Percentiles rank a stretch among this genome's conserved stretches.
Conservation (phyloP, 768 basidiomycete species). For the Termitomyces titanicus region DNA sequence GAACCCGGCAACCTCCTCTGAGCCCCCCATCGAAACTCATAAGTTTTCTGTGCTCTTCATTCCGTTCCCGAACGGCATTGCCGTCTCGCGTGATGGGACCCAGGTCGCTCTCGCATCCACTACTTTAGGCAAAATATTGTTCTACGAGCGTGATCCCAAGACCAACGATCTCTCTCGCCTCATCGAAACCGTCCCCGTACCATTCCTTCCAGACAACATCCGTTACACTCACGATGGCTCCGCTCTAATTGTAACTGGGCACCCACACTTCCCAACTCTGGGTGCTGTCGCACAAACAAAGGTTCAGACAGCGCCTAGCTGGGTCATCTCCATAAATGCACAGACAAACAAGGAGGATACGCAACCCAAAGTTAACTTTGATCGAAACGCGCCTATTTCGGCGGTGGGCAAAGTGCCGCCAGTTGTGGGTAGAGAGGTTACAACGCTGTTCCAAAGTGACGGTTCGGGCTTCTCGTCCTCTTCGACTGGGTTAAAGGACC, state of each 20-base stretch:
- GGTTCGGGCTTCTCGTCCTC: conserved; percentile 58
- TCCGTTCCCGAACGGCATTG: conserved; percentile 68
- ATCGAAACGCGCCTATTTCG: conserved; percentile 45
- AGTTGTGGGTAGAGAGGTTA: conserved; percentile 36
- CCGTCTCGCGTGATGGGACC: conserved; percentile 46
- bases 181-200: conserved; percentile 39
- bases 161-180: conserved; percentile 40
- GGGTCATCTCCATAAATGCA: conserved; percentile 48
- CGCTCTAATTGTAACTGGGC: conserved; percentile 57
- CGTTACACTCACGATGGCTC: conserved; percentile 42
- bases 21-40: conserved; percentile 29
- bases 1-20: conserved; percentile 20
- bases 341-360: conserved; percentile 6
- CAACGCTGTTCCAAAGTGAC: conserved; percentile 72
- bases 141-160: conserved; percentile 47
- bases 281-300: conserved; percentile 40
- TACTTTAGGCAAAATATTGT: conserved; percentile 38
- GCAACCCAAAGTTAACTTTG: conserved; percentile 25
- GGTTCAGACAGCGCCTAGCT: conserved; percentile 47
- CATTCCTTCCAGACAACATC: conserved; percentile 64
- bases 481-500: conserved; percentile 50
- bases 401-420: conserved; percentile 36
- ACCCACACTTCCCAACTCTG: conserved; percentile 59
- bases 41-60: conserved; percentile 43
- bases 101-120: conserved; percentile 59